phyloP scores from a whole-genome alignment of 805 yeast genomes.

The Zygosaccharomyces lentus region DNA sequence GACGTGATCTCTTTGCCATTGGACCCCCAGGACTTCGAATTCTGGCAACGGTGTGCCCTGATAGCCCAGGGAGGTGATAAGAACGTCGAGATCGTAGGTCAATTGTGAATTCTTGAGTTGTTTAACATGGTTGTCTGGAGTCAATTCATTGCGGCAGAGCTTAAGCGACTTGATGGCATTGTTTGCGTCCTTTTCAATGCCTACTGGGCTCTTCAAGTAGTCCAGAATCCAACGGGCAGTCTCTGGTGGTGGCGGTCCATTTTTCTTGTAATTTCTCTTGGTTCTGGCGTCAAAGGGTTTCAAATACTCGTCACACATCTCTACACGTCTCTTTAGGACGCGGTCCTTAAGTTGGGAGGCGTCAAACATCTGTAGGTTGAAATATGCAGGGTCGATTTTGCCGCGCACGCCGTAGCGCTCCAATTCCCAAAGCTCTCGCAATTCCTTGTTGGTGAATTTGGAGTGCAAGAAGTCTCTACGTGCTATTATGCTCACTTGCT shows the following conservation, averaged over 20 bases:
- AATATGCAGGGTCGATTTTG: conserved; percentile 38
- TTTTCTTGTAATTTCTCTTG: conserved; percentile 28
- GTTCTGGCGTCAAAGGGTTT: conserved; percentile 33
- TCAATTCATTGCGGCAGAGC: conserved; percentile 18
- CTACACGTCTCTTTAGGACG: conserved; percentile 58
- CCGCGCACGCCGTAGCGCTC: conserved; percentile 49
- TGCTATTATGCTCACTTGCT: conserved; percentile 68
- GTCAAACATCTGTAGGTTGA: conserved; percentile 27
- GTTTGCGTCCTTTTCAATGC: conserved; percentile 38
- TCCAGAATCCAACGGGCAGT: conserved; percentile 59
- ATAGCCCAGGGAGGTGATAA: conserved; percentile 81
- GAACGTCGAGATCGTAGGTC: conserved; percentile 51
- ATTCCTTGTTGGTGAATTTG: conserved; percentile 88
- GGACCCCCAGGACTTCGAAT: conserved; percentile 45
- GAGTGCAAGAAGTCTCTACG: conserved; percentile 82
- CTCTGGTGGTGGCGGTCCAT: conserved; percentile 14
- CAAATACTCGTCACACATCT: conserved; percentile 54
- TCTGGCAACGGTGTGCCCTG: conserved; percentile 62
- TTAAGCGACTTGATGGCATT: conserved; percentile 35
- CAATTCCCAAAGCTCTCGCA: conserved; percentile 74
- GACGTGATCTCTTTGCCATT: conserved; percentile 50
- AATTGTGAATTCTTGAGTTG: conserved; percentile 24
- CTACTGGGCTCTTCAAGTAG: conserved; percentile 63
- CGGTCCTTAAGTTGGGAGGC: conserved; percentile 39
- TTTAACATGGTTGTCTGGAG: conserved; percentile 24